Conservation (phyloP, 2,329 filamentous ascomycete genomes). For the Elsinoe necatrix region DNA sequence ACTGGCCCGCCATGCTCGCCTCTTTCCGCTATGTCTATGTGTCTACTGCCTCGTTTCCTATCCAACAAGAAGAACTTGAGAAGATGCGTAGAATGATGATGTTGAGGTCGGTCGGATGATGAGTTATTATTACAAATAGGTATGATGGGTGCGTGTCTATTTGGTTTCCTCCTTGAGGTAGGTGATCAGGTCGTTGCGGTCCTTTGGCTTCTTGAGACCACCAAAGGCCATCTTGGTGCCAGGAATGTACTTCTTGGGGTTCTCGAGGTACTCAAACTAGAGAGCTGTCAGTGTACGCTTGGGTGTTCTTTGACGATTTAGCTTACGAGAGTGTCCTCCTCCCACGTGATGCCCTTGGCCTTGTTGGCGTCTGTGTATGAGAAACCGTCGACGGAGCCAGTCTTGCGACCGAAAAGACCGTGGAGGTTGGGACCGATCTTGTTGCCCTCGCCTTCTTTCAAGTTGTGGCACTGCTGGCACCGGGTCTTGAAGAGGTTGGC, state of each 20-base stretch:
- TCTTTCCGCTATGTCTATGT: slow-evolving; percentile 12
- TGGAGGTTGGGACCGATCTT: slow-evolving; percentile 96
- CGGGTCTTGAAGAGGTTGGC: slow-evolving; percentile 98
- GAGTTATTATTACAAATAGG: slow-evolving; percentile 27
- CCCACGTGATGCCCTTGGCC: slow-evolving; percentile 84
- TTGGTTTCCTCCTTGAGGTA: slow-evolving; percentile 62
- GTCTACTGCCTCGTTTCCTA: slow-evolving; percentile 18
- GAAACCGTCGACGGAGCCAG: slow-evolving; percentile 83
- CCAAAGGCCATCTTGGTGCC: slow-evolving; percentile 99
- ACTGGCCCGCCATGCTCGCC: neutral
- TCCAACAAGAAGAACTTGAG: slow-evolving; percentile 33
- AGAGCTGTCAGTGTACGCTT: neutral
- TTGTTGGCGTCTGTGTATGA: slow-evolving; percentile 99
- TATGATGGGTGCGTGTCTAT: slow-evolving; percentile 42
- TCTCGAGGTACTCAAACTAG: slow-evolving; percentile 96
- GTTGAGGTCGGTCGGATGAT: slow-evolving; percentile 16
- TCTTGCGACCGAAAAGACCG: slow-evolving; percentile 96
- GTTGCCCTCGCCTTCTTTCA: slow-evolving; percentile 84
- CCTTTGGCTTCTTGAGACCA: slow-evolving; percentile 99
- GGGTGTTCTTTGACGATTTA: neutral
- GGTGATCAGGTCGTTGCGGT: slow-evolving; percentile 96
- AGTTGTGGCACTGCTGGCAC: slow-evolving; percentile 97
- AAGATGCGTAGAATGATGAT: slow-evolving; percentile 29
- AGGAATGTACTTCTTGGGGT: slow-evolving; percentile 99
- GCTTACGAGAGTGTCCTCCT: slow-evolving; percentile 70